Evolutionary conservation across 345 rosid species (phyloP), one percentile per base, ranked within the genome.

Genomic region (Kernera saxatilis): DNA sequence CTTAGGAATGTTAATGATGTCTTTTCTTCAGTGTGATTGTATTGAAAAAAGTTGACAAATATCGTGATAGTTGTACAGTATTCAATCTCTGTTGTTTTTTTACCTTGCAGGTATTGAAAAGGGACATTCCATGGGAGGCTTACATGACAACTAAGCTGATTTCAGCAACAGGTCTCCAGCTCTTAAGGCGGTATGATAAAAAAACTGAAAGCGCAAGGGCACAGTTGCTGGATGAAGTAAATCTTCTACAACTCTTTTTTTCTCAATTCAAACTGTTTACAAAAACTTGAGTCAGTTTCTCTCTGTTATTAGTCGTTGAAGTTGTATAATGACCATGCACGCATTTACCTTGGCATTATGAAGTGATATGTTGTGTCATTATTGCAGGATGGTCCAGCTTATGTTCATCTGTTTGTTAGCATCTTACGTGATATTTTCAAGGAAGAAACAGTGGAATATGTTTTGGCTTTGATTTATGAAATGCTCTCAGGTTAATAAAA

Each of bases 111-210:
- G 98, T 92, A 41, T 77, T 94, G 80, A 85, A 77, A 85, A 85
- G 99, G 81, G 99, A 89, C 55, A 94, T 94, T 78, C 99, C 99
- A 63, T 92, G 98, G 99, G 98, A 90, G 84, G 85, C 98, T n/a
- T 94, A 94, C 81, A 85, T 85, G 97, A 79, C 86, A 45, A 94
- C 99, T 27, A 87, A 92, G 84, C 87, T 94, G 69, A 85, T 94
- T 50, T 82, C 98, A 8, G 92, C 88, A 41, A 80, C 93, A 6
- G 91, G 84, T 76, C 97, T 94, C 69, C 99, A 88, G 82, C 87
- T 81, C 65, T 61, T 94, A 58, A 88, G 97, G 85, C 89, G 97
- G 19, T 94, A 84, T 69, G 99, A 94, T 67, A 89, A 88, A 37
- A 86, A 80, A 81, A 45, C 91, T 27, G 97, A 89, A 65, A 92